A percentile compares a stretch with the other conserved stretches of the same genome.
These are phyloP conservation scores for Glomus cerebriforme DNA, from an alignment of 192 early-diverging fungal genomes.

Conservation along the genomic window DNA sequence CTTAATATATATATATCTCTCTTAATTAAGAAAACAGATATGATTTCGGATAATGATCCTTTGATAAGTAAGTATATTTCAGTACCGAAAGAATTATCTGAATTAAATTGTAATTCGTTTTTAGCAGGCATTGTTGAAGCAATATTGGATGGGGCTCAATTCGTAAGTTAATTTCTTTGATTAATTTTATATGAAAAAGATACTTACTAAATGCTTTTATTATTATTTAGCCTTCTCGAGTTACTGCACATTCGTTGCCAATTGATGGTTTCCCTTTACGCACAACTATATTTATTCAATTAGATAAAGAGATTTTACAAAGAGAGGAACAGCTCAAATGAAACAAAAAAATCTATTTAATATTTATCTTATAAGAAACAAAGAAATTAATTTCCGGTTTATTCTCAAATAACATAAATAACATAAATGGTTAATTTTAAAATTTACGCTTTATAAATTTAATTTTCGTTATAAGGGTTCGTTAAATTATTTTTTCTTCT, in stretches of 20 bases:
- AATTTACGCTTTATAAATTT: too few species aligned
- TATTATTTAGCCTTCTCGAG: conserved; percentile 67
- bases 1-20: background rate
- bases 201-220: background rate
- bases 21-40: conserved; percentile 61
- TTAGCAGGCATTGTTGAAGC: conserved; percentile 97
- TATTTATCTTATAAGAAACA: too few species aligned
- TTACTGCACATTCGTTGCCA: conserved; percentile 92
- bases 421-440: too few species aligned
- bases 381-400: too few species aligned
- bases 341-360: conserved; percentile 18
- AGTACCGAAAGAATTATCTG: conserved; percentile 89
- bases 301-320: conserved; percentile 79
- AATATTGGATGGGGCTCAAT: conserved; percentile 86
- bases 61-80: conserved; percentile 87
- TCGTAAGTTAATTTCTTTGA: conserved; percentile 60
- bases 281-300: conserved; percentile 96
- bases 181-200: background rate
- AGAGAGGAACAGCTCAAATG: conserved; percentile 74
- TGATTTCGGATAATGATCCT: conserved; percentile 99
- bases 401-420: too few species aligned
- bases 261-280: conserved; percentile 83
- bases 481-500: background rate
- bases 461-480: background rate
- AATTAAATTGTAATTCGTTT: conserved; percentile 93